Evolutionary conservation across 257 asterid species (phyloP).

Genomic region (Scutellaria minor): DNA sequence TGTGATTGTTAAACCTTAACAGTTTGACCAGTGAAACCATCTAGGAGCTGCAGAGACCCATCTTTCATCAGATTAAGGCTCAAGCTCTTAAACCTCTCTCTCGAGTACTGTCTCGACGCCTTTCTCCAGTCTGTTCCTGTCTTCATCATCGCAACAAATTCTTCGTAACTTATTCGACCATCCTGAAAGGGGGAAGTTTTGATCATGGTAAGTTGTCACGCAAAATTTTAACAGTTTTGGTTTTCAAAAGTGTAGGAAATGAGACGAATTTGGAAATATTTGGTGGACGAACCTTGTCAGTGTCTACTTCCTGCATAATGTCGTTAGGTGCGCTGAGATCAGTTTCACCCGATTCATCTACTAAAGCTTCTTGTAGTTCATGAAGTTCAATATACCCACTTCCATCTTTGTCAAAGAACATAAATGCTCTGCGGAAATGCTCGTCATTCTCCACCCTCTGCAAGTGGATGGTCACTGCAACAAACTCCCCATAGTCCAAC

Average conservation of each 20-base stretch:
- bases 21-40: slow-evolving; percentile 70
- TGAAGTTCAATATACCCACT: slow-evolving; percentile 85
- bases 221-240: background rate
- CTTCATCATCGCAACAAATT: slow-evolving; percentile 86
- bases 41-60: slow-evolving; percentile 80
- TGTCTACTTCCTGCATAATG: slow-evolving; percentile 92
- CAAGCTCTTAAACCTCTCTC: slow-evolving; percentile 82
- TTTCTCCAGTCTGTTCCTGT: slow-evolving; percentile 88
- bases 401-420: slow-evolving; percentile 87
- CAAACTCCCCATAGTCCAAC: slow-evolving; percentile 97
- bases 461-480: slow-evolving; percentile 94
- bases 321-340: slow-evolving; percentile 64
- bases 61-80: slow-evolving; percentile 86
- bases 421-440: slow-evolving; percentile 88
- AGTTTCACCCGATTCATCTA: slow-evolving; percentile 81
- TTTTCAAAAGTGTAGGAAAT: background rate
- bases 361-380: slow-evolving; percentile 80
- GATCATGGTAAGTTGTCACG: background rate
- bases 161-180: slow-evolving; percentile 71
- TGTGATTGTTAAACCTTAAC: slow-evolving; percentile 54
- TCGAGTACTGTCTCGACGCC: slow-evolving; percentile 84
- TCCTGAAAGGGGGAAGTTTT: slow-evolving; percentile 50
- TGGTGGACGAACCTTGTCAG: slow-evolving; percentile 77
- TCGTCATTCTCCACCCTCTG: slow-evolving; percentile 94
- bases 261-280: background rate